Conservation (phyloP, 2,329 filamentous ascomycete species). For the Colletotrichum spaethianum region DNA sequence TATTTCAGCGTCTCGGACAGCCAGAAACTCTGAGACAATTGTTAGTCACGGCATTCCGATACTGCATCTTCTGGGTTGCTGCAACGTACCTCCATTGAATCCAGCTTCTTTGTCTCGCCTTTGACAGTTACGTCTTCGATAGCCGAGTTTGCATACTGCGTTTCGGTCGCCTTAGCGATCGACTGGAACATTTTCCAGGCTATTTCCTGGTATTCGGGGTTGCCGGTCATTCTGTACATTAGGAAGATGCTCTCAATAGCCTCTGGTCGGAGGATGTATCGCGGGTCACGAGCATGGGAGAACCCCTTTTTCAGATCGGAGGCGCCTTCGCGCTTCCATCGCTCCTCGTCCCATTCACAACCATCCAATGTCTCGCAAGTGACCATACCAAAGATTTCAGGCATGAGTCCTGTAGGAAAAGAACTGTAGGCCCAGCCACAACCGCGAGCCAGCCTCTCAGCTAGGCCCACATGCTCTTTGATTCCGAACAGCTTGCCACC, state of each 20-base stretch:
- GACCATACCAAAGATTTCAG: constrained; percentile 62
- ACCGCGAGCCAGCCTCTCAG: constrained; percentile 62
- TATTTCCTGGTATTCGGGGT: constrained; percentile 62
- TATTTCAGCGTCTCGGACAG: constrained; percentile 82
- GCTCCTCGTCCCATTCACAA: constrained; percentile 60
- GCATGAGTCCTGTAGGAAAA: constrained; percentile 66
- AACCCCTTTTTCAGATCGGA: constrained; percentile 68
- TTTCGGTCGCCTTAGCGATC: constrained; percentile 61
- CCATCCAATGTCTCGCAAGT: constrained; percentile 57
- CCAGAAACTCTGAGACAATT: constrained; percentile 74
- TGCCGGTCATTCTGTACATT: constrained; percentile 67
- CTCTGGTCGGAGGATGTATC: constrained; percentile 67
- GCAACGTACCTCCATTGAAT: constrained; percentile 51
- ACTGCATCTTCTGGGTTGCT: constrained; percentile 39
- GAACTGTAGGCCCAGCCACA: constrained; percentile 66
- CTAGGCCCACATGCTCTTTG: constrained; percentile 59
- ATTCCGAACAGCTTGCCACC: constrained; percentile 60
- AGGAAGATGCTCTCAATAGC: constrained; percentile 68
- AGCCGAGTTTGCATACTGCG: constrained; percentile 62
- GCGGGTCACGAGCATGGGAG: constrained; percentile 67
- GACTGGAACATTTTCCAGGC: constrained; percentile 68
- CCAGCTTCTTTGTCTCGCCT: constrained; percentile 59
- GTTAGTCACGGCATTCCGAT: background rate
- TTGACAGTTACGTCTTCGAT: constrained; percentile 64
- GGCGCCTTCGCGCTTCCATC: constrained; percentile 44